These are phyloP conservation scores for Mucor ambiguus DNA, from an alignment of 371 early-diverging fungal genomes.

Conservation along the genomic window DNA sequence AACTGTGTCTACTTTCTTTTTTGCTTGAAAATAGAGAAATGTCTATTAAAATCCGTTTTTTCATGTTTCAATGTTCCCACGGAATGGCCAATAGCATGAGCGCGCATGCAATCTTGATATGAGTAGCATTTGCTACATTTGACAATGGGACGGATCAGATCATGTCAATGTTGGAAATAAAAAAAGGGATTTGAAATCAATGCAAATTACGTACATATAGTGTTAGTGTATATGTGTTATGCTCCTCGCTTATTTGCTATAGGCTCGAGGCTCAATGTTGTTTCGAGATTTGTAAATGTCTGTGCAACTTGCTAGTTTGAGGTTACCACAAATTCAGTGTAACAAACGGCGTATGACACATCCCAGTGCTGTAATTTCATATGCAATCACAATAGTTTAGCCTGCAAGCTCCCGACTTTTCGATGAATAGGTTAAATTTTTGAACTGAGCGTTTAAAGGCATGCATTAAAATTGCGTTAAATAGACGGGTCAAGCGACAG, in stretches of 20 bases:
- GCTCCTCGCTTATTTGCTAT: neutral
- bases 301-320: conserved; percentile 1
- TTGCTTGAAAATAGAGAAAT: neutral
- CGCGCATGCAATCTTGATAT: neutral
- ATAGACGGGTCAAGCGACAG: neutral
- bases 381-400: neutral
- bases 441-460: no score
- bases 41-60: neutral
- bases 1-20: neutral
- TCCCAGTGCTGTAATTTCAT: neutral
- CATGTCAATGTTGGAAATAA: neutral
- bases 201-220: neutral
- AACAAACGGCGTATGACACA: neutral
- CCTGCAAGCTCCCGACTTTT: neutral
- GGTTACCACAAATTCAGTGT: neutral
- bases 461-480: neutral
- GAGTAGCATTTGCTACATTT: neutral
- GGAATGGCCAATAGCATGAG: neutral
- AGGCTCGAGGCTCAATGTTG: neutral
- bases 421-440: neutral
- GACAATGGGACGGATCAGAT: neutral
- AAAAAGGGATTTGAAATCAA: neutral
- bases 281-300: neutral
- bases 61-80: conserved; percentile 8
- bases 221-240: neutral